Conservation (phyloP, 1,284 basidiomycete genomes). For the Peniophora sp. region DNA sequence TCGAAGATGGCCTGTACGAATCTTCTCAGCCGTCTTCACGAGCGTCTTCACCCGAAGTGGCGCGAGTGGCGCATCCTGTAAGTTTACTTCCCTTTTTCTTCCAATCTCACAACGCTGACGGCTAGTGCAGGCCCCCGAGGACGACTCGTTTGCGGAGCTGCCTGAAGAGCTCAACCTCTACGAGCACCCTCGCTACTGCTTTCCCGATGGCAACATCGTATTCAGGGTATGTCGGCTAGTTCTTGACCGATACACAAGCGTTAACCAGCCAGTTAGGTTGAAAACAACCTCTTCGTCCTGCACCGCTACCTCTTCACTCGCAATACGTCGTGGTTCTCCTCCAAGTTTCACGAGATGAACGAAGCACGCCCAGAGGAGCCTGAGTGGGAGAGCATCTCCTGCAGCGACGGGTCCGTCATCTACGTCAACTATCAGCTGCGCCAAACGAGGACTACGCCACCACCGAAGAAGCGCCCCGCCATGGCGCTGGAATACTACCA, state of each 20-base stretch:
- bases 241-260: too few species aligned
- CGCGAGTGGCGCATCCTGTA: too few species aligned
- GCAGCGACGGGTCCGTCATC: not conserved
- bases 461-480: not conserved
- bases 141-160: too few species aligned
- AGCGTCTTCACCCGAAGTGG: too few species aligned
- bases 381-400: not conserved
- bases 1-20: too few species aligned
- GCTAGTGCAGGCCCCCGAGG: too few species aligned
- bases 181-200: not conserved
- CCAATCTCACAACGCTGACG: too few species aligned
- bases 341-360: too few species aligned
- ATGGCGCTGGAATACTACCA: not conserved
- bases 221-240: conserved; percentile 1
- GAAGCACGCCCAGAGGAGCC: not conserved
- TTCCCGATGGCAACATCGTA: not conserved
- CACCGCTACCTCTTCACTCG: conserved; percentile 61
- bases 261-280: too few species aligned
- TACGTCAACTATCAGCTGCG: not conserved
- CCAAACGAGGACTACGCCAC: not conserved
- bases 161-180: too few species aligned
- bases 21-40: too few species aligned
- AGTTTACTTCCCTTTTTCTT: too few species aligned
- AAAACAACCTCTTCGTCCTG: conserved; percentile 43
- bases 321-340: conserved; percentile 44